phyloP scores from a whole-genome alignment of 495 filamentous ascomycete species.

The Hypoxylon fragiforme region DNA sequence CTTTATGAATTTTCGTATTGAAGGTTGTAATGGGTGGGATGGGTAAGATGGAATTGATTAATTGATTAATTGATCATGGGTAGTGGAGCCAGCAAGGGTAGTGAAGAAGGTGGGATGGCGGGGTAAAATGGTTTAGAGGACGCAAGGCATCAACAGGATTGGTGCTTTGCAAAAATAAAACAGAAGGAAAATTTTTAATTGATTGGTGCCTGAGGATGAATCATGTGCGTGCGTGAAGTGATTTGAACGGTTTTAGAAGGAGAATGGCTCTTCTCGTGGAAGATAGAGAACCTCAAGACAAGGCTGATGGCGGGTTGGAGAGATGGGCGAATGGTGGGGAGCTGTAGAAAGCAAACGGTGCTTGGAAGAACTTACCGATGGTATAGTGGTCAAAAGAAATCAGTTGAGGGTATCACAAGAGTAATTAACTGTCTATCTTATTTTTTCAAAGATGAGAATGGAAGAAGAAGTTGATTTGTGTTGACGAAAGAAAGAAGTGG shows the following conservation, averaged over 20 bases:
- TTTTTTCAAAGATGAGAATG: no score
- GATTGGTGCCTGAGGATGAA: background rate
- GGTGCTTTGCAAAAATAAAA: no score
- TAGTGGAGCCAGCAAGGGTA: background rate
- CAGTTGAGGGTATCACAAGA: slow-evolving; percentile 30
- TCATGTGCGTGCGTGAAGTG: background rate
- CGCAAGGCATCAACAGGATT: no score
- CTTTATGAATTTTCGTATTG: no score
- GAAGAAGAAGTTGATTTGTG: slow-evolving; percentile 4
- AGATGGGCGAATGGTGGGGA: slow-evolving; percentile 2
- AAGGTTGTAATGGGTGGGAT: background rate
- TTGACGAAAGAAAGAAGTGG: slow-evolving; percentile 9
- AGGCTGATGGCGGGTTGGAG: slow-evolving; percentile 26
- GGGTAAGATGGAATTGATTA: background rate
- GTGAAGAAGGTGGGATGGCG: background rate
- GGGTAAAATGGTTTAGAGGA: no score
- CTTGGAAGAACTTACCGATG: slow-evolving; percentile 29
- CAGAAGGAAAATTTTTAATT: no score
- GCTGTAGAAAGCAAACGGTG: background rate
- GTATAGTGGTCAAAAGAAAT: slow-evolving; percentile 1
- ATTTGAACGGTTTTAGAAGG: background rate
- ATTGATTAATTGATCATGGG: background rate
- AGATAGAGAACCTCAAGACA: background rate
- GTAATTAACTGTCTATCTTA: slow-evolving; percentile 13
- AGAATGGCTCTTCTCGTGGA: background rate